phyloP scores from a whole-genome alignment of 2,329 filamentous ascomycete species.

The Torrubiella hemipterigena region DNA sequence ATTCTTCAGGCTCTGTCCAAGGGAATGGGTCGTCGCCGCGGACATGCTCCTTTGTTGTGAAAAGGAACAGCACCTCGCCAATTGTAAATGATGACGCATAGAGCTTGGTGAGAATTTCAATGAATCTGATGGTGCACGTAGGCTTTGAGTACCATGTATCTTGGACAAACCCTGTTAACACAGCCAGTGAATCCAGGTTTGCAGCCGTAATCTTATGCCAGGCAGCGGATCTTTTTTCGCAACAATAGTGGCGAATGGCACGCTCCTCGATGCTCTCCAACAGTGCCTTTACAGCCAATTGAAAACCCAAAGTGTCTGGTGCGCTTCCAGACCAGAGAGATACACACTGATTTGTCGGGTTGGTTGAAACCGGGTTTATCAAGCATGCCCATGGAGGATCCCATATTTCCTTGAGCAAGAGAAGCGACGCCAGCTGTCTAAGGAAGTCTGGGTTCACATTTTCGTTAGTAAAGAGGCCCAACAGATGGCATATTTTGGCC shows the following conservation, averaged over 20 bases:
- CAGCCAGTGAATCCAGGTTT: conserved; percentile 1
- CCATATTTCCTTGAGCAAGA: conserved; percentile 2
- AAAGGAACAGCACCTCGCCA: conserved; percentile 3
- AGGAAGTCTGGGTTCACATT: conserved; percentile 5
- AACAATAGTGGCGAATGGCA: conserved; percentile 1
- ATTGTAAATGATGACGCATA: conserved; percentile 3
- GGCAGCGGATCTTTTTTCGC: conserved; percentile 1
- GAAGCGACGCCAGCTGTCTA: conserved; percentile 2
- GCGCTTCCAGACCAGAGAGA: conserved; percentile 2
- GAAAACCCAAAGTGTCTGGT: background rate
- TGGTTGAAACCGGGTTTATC: too few species aligned
- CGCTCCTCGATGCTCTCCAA: conserved; percentile 1
- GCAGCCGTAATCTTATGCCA: background rate
- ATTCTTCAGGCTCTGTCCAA: conserved; percentile 2
- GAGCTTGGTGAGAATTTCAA: conserved; percentile 3
- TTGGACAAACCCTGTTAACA: conserved; percentile 1
- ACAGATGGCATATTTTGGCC: conserved; percentile 1
- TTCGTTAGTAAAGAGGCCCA: conserved; percentile 1
- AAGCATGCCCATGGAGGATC: background rate
- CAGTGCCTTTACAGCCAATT: conserved; percentile 2
- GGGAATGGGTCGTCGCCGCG: conserved; percentile 4
- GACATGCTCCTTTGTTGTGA: conserved; percentile 3
- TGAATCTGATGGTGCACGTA: conserved; percentile 4
- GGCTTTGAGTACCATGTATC: conserved; percentile 2
- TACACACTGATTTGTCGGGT: conserved; percentile 1